phyloP scores from a whole-genome alignment of 768 basidiomycete species.

The Lentinula guzmanii region DNA sequence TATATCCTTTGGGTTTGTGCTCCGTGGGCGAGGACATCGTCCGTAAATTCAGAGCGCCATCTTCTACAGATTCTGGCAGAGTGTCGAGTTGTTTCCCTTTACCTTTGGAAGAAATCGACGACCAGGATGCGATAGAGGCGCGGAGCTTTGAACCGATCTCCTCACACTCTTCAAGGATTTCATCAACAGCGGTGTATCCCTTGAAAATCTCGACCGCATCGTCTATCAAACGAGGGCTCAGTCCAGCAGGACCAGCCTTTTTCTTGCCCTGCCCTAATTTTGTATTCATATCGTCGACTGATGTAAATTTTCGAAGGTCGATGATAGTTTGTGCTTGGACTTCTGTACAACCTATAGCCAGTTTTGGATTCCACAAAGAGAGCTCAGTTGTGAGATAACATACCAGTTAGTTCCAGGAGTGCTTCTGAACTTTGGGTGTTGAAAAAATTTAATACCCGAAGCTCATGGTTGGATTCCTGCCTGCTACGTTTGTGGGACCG shows the following conservation, averaged over 20 bases:
- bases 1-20: constrained; percentile 52
- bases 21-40: constrained; percentile 36
- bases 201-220: constrained; percentile 81
- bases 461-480: constrained; percentile 34
- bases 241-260: constrained; percentile 74
- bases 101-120: constrained; percentile 31
- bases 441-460: constrained; percentile 60
- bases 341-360: constrained; percentile 57
- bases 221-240: constrained; percentile 87
- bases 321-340: constrained; percentile 82
- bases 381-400: constrained; percentile 12
- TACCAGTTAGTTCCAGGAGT: constrained; percentile 73
- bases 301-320: constrained; percentile 72
- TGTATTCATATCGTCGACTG: constrained; percentile 63
- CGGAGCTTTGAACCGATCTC: constrained; percentile 72
- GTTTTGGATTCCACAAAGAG: not conserved
- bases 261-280: constrained; percentile 86
- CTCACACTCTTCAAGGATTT: constrained; percentile 85
- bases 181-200: constrained; percentile 85
- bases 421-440: constrained; percentile 57
- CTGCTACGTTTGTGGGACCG: constrained; percentile 22
- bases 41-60: constrained; percentile 57
- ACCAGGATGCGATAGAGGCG: constrained; percentile 77
- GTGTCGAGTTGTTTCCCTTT: constrained; percentile 28
- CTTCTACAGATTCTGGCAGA: constrained; percentile 31